A percentile compares a stretch with the other conserved stretches of the same genome.
phyloP scores from a whole-genome alignment of 345 rosid species.

The Eutrema japonicum region DNA sequence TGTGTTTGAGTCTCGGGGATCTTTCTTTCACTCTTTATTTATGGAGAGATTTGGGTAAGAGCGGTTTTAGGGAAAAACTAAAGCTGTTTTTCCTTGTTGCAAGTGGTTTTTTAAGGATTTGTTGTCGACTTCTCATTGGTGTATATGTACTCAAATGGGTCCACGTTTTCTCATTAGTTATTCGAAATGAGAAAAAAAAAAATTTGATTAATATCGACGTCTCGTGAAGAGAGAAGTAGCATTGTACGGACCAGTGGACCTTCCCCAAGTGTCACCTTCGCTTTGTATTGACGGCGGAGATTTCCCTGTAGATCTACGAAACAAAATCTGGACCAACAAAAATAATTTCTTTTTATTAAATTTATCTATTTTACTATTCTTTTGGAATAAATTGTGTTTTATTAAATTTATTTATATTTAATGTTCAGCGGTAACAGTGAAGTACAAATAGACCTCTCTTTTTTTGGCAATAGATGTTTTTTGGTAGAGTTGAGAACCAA shows the following conservation, averaged over 20 bases:
- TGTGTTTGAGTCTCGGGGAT: constrained; percentile 44
- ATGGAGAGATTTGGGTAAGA: constrained; percentile 44
- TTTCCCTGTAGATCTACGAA: constrained; percentile 37
- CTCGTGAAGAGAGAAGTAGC: constrained; percentile 44
- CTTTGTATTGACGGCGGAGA: constrained; percentile 54
- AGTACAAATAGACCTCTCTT: constrained; percentile 36
- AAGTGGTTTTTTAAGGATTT: constrained; percentile 29
- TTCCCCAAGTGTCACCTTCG: constrained; percentile 49
- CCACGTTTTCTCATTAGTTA: constrained; percentile 11
- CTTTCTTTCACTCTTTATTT: constrained; percentile 37
- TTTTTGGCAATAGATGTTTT: constrained; percentile 36
- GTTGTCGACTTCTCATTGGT: constrained; percentile 49
- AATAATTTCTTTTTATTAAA: constrained; percentile 13
- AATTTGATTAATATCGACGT: constrained; percentile 23
- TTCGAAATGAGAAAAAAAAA: background rate
- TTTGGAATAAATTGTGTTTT: constrained; percentile 20
- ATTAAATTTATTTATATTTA: constrained; percentile 22
- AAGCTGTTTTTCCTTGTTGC: constrained; percentile 17
- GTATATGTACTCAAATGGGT: constrained; percentile 27
- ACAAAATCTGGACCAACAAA: constrained; percentile 41
- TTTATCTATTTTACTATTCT: constrained; percentile 10
- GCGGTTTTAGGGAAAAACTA: constrained; percentile 47
- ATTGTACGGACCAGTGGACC: constrained; percentile 47
- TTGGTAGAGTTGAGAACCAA: constrained; percentile 37
- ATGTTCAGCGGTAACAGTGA: constrained; percentile 40